Percentiles rank a stretch among this genome's conserved stretches.
These are phyloP conservation scores for Dimocarpus longan DNA, from an alignment of 345 rosid species.

Conservation along the genomic window DNA sequence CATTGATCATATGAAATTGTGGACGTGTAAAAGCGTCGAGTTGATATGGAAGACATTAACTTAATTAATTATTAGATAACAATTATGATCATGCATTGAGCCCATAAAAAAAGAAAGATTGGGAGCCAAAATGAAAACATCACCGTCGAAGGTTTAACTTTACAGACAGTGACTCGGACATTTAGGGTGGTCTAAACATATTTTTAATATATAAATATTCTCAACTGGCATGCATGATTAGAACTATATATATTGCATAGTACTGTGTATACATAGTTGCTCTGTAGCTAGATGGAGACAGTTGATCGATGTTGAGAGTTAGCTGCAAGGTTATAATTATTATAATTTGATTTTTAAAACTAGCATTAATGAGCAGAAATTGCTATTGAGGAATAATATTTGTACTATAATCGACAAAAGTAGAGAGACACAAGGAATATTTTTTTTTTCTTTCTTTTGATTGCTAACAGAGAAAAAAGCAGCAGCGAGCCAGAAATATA, in stretches of 20 bases:
- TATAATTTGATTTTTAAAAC: background rate
- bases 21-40: background rate
- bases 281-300: background rate
- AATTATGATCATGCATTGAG: conserved; percentile 23
- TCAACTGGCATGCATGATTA: background rate
- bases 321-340: background rate
- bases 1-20: too few species aligned
- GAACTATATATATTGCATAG: background rate
- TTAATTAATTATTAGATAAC: background rate
- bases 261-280: background rate
- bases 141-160: conserved; percentile 3
- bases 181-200: background rate
- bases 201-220: conserved; percentile 1
- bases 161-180: conserved; percentile 10
- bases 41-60: background rate
- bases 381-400: conserved; percentile 15
- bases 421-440: conserved; percentile 10
- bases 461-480: background rate
- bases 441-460: background rate
- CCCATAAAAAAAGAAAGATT: conserved; percentile 20
- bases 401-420: background rate
- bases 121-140: background rate
- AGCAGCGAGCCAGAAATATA: background rate
- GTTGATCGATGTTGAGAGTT: conserved; percentile 5
- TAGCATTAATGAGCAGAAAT: background rate